A percentile compares a stretch with the other conserved stretches of the same genome.
Evolutionary conservation across 2,329 filamentous ascomycete genomes (phyloP).

Genomic region (Rhynchosporium graminicola): DNA sequence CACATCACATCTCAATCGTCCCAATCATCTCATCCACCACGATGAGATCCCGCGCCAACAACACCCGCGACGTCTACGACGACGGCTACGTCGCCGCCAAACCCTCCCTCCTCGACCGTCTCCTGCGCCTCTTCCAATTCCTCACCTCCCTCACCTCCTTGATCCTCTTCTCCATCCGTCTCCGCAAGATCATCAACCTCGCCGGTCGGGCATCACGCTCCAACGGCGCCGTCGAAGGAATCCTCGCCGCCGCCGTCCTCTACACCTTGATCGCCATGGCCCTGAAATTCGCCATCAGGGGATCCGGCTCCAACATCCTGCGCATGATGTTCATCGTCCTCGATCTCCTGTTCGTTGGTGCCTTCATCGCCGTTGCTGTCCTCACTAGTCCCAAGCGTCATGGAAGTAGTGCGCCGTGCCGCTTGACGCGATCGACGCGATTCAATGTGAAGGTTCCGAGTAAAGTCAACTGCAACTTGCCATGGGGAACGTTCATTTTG

Average conservation of each 20-base stretch:
- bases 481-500: conserved; percentile 47
- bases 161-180: conserved; percentile 45
- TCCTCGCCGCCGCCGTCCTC: conserved; percentile 47
- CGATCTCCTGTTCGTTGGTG: conserved; percentile 45
- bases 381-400: conserved; percentile 44
- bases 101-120: conserved; percentile 16
- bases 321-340: conserved; percentile 46
- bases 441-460: conserved; percentile 30
- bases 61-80: conserved; percentile 2
- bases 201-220: conserved; percentile 41
- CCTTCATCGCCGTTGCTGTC: conserved; percentile 47
- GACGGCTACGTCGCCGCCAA: conserved; percentile 5
- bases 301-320: conserved; percentile 37
- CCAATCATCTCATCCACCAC: neutral
- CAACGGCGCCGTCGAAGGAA: conserved; percentile 47
- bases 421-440: conserved; percentile 29
- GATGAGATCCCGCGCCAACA: conserved; percentile 9
- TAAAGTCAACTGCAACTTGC: conserved; percentile 43
- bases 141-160: conserved; percentile 47
- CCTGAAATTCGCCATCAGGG: conserved; percentile 41
- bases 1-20: neutral
- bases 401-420: conserved; percentile 40
- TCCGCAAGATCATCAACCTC: conserved; percentile 46
- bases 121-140: conserved; percentile 43
- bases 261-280: conserved; percentile 46